Percentiles rank a stretch among this genome's conserved stretches.
Conservation (phyloP, 805 yeast species). For the Suhomyces prunicola region DNA sequence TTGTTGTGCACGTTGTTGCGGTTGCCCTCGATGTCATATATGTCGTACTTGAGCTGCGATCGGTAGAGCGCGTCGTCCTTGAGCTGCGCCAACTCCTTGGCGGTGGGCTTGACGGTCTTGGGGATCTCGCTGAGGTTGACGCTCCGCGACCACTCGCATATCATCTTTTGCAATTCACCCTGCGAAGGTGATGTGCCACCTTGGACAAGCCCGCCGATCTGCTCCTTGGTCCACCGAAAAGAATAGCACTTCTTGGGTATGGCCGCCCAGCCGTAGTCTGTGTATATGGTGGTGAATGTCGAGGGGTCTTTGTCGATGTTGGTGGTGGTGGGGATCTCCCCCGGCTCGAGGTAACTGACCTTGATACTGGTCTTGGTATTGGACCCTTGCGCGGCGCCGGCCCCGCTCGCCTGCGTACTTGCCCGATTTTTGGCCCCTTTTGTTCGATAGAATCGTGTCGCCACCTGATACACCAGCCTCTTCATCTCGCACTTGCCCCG, state of each 20-base stretch:
- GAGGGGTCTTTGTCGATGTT: constrained; percentile 11
- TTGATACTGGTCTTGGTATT: not conserved
- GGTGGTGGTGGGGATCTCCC: constrained; percentile 7
- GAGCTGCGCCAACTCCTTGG: constrained; percentile 9
- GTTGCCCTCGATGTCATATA: constrained; percentile 1
- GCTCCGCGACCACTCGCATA: constrained; percentile 15
- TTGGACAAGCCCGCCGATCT: not conserved
- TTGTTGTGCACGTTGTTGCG: constrained; percentile 3
- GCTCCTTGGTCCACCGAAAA: constrained; percentile 18
- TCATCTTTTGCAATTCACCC: constrained; percentile 3
- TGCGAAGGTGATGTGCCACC: not conserved
- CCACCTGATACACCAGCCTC: not conserved
- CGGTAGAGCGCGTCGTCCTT: constrained; percentile 19
- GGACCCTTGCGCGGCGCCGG: not conserved
- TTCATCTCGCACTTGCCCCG: not conserved
- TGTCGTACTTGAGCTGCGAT: constrained; percentile 22
- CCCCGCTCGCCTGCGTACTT: not conserved
- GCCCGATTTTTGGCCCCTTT: constrained; percentile 7
- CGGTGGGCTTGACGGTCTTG: constrained; percentile 9
- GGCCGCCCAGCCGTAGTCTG: constrained; percentile 22
- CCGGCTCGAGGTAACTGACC: not conserved
- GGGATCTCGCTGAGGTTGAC: constrained; percentile 12
- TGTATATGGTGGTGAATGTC: constrained; percentile 14
- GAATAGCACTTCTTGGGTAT: constrained; percentile 17
- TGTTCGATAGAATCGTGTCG: constrained; percentile 5